Evolutionary conservation across 2,329 filamentous ascomycete species (phyloP), one percentile per base, ranked within the genome.

Genomic region (Xylariales sp.): DNA sequence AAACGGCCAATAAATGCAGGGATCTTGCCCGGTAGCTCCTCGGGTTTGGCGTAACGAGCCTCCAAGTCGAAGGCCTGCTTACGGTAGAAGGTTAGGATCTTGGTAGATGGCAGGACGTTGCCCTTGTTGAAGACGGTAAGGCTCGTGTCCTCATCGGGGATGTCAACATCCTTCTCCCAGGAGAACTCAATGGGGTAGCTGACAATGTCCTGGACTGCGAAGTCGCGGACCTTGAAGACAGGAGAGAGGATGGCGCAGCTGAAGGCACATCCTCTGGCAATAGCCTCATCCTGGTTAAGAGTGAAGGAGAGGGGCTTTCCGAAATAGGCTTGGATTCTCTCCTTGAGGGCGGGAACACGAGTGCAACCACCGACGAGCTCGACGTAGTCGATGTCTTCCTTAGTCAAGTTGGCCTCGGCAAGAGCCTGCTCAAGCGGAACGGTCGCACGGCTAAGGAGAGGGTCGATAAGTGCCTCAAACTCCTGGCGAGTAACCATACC

Each of bases 1-100:
- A 98, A 98, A 48, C 88, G 83, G 40, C 93, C 93, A 52, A 98
- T 96, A 86, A 91, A 97, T 33, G 93, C 87, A 61, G 88, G 88
- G 45, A 84, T 75, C 75, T 91, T 94, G 56, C 90, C 89, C 14
- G 93, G 93, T 7, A 98, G 81, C 38, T 76, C 67, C 31, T 95
- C 88, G 15, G 90, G 86, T 57, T 91, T 86, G 47, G 86, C 83
- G 61, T 98, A 98, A 54, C 86, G 84, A 43, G 93, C 93, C 72
- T 98, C 93, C 37, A 98, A 77, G 59, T 96, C 90, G 63, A 97
- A 98, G 32, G 89, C 78, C 68, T 97, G 88, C 74, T 97, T 97
- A 53, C 93, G 85, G 77, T 97, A 98, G 73, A 98, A 98, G 27
- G 93, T 98, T 38, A 98, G 81, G 50, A 98, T 97, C 78, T 98